These are phyloP conservation scores for Proteromonas lacertae DNA, from an alignment of 352 stramenopile genomes.

Conservation along the genomic window DNA sequence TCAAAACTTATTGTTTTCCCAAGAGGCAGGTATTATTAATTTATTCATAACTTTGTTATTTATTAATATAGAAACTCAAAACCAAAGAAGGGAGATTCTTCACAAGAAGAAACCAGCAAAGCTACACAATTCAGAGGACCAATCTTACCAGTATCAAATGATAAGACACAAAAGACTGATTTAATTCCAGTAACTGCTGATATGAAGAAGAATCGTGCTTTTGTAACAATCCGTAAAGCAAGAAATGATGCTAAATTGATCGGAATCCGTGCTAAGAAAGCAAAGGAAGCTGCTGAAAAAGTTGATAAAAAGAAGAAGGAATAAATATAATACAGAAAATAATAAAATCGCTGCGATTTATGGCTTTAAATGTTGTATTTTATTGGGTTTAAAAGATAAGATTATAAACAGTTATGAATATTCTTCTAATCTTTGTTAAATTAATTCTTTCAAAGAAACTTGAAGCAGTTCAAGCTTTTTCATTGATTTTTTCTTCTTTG, in stretches of 20 bases:
- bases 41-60: slow-evolving; percentile 60
- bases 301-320: not conserved
- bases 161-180: not conserved
- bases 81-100: slow-evolving; percentile 16
- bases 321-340: too few relatives aligned
- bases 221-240: not conserved
- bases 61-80: slow-evolving; percentile 51
- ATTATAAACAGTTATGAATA: too few relatives aligned
- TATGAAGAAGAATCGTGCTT: not conserved
- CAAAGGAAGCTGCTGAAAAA: slow-evolving; percentile 1
- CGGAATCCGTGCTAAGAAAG: not conserved
- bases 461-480: too few relatives aligned
- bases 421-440: too few relatives aligned
- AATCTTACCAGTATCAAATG: too few relatives aligned
- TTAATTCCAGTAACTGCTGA: not conserved
- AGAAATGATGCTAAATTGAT: not conserved
- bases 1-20: slow-evolving; percentile 90
- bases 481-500: too few relatives aligned
- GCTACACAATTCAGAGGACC: too few relatives aligned
- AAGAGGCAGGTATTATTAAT: slow-evolving; percentile 65
- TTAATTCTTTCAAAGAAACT: too few relatives aligned
- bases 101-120: too few relatives aligned
- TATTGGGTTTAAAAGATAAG: too few relatives aligned
- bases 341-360: too few relatives aligned
- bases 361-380: too few relatives aligned